These are phyloP conservation scores for Phytophthora capsici DNA, from an alignment of 352 stramenopile genomes.

Conservation along the genomic window DNA sequence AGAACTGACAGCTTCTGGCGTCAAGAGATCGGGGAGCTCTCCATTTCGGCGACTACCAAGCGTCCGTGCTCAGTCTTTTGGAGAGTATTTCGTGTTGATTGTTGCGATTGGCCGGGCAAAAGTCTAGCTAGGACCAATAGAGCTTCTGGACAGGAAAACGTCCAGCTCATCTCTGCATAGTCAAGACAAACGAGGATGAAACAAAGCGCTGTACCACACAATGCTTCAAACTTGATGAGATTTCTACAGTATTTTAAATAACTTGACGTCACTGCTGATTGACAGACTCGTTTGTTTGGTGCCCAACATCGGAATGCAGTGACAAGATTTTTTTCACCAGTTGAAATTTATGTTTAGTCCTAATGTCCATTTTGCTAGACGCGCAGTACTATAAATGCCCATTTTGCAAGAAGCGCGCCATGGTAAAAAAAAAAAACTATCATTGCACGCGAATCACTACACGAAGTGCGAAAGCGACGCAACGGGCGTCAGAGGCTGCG, in stretches of 20 bases:
- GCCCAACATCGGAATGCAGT: slow-evolving; percentile 4
- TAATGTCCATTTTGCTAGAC: slow-evolving; percentile 19
- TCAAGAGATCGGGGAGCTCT: no score
- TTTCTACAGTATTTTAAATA: not conserved
- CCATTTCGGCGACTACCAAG: not conserved
- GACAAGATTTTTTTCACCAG: not conserved
- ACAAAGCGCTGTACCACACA: not conserved
- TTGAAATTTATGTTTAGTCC: no score
- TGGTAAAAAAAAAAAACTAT: no score
- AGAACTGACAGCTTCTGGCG: not conserved
- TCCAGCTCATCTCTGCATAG: slow-evolving; percentile 1
- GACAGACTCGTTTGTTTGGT: slow-evolving; percentile 4
- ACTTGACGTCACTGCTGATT: no score
- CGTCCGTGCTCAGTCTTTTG: slow-evolving; percentile 3
- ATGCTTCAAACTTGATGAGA: not conserved
- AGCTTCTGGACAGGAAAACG: not conserved
- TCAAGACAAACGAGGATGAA: slow-evolving; percentile 4
- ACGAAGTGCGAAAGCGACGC: slow-evolving; percentile 7
- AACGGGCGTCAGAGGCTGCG: slow-evolving; percentile 3
- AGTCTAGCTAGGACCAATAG: slow-evolving; percentile 3
- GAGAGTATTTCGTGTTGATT: slow-evolving; percentile 11
- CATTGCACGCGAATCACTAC: not conserved
- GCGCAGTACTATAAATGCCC: no score
- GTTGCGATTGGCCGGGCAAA: slow-evolving; percentile 6
- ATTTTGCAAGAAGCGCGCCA: slow-evolving; percentile 4